Base-by-base conservation (phyloP, 1,284 basidiomycete genomes). In the Malassezia japonica region DNA sequence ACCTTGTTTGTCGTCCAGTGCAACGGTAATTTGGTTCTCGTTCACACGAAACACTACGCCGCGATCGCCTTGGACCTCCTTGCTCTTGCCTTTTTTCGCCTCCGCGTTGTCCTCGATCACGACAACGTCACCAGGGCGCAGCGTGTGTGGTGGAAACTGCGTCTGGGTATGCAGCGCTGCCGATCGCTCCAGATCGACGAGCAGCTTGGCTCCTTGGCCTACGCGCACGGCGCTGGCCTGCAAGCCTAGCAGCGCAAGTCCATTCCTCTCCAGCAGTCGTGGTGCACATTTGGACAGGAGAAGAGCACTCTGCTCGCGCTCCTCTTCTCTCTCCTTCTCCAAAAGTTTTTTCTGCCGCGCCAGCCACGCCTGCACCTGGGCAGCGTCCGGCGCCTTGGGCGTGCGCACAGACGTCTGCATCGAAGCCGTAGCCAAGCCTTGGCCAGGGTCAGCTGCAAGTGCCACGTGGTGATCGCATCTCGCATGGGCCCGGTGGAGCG, bases 151-250 rank as follows among this genome's bases (percentile, higher is more conserved):
- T 7, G 87, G 87, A 56, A 94, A 84, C 1, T 80, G 59, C 0
- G 82, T 77, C 21, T 77, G 81, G 1, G 80, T 76, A 65, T 90
- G 85, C 65, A 87, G 86, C 13, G 86, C 87, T 5, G 81, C 75
- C 0, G 89, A 86, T 54, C 87, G 77, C 67, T 89, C 85, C 13
- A 95, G 77, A 74, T 92, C 88, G 36, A 94, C 80, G 46, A 94
- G 75, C 85, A 82, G 88, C 77, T 91, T 92, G 21, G 87, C 89
- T 24, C 89, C 90, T 1, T 94, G 77, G 1, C 89, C 90, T 24
- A 92, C 79, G 40, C 79, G 81, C 21, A 89, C 78, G 18, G 78
- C 79, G 1, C 80, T 78, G 1, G 89, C 77, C 0, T 84, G 82
- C 8, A 95, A 77, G 25, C 83, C 82, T 27, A 81, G 80, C 0